A percentile compares a stretch with the other conserved stretches of the same genome.
Conservation (phyloP, 164 flowering plant genomes). For the Liriodendron chinense region DNA sequence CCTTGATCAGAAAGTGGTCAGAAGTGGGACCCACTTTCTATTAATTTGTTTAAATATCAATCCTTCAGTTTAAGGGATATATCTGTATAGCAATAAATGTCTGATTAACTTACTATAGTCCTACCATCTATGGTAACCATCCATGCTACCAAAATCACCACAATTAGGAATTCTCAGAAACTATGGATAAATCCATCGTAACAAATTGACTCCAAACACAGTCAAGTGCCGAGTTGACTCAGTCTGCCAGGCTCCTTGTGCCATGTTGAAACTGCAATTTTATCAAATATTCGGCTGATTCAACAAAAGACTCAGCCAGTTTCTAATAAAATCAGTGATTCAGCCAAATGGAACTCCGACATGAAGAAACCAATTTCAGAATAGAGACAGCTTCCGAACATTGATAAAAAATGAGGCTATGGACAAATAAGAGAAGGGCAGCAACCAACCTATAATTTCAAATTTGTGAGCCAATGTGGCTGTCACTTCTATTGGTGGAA, state of each 20-base stretch:
- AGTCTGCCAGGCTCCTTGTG: not conserved
- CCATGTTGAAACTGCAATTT: not conserved
- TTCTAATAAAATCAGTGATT: not conserved
- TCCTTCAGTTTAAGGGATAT: no score
- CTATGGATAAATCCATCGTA: no score
- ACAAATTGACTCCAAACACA: no score
- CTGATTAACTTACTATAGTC: no score
- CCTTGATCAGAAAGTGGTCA: no score
- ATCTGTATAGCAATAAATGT: no score
- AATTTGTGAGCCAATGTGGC: constrained; percentile 97
- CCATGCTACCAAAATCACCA: no score
- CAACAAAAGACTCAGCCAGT: not conserved
- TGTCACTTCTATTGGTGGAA: constrained; percentile 74
- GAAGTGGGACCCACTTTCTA: no score
- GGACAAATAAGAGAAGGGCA: not conserved
- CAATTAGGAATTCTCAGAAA: no score
- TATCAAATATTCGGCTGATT: not conserved
- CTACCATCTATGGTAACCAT: no score
- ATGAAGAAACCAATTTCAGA: not conserved
- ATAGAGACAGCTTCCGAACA: not conserved
- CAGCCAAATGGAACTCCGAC: not conserved
- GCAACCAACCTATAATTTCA: constrained; percentile 70
- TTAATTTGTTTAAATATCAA: no score
- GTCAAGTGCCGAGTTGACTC: no score
- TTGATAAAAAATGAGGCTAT: not conserved